Conservation (phyloP, 345 rosid genomes). For the Cochlearia excelsa region DNA sequence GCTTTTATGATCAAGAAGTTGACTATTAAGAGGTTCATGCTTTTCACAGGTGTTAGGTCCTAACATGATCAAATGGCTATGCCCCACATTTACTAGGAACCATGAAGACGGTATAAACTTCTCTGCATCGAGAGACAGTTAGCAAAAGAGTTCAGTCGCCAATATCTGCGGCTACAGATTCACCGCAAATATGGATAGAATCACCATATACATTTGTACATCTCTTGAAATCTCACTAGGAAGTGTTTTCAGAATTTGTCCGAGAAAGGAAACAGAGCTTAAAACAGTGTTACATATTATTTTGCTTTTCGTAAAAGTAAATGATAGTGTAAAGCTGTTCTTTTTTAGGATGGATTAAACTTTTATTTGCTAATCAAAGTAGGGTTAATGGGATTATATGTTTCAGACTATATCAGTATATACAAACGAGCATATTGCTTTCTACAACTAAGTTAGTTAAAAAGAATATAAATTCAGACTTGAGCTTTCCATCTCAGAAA, state of each 20-base stretch:
- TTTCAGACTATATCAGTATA: conserved; percentile 10
- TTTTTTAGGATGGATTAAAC: no score
- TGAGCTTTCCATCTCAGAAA: conserved; percentile 29
- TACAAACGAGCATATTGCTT: conserved; percentile 23
- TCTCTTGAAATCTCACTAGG: conserved; percentile 15
- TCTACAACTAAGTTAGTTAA: conserved; percentile 25
- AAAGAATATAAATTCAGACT: conserved; percentile 20
- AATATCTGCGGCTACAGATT: not conserved
- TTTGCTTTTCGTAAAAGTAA: not conserved
- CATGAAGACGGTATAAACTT: conserved; percentile 62
- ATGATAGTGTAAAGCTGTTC: no score
- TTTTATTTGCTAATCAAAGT: not conserved
- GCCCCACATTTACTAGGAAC: conserved; percentile 58
- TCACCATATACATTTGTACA: conserved; percentile 30
- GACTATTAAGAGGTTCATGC: conserved; percentile 14
- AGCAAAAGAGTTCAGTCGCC: conserved; percentile 8
- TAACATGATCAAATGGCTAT: conserved; percentile 71
- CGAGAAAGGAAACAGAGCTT: not conserved
- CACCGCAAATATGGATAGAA: conserved; percentile 8
- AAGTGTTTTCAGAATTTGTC: not conserved
- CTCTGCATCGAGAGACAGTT: conserved; percentile 40
- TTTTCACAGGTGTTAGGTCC: conserved; percentile 70
- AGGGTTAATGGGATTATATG: conserved; percentile 10
- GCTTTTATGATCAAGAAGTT: conserved; percentile 1
- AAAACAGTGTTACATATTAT: not conserved